Conservation (phyloP, 257 asterid genomes). For the Fraxinus anomala region DNA sequence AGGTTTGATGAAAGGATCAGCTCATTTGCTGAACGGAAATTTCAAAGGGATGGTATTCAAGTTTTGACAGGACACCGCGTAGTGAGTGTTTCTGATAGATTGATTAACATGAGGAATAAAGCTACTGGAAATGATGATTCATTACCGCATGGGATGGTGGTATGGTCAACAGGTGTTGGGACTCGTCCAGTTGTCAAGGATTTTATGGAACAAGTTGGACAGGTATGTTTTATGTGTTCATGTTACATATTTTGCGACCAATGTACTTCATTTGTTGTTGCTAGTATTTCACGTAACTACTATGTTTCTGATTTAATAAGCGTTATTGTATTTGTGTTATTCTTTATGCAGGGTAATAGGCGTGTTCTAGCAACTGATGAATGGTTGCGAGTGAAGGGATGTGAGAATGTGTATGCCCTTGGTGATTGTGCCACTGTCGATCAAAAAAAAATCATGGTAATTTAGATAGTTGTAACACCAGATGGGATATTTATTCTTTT, state of each 20-base stretch:
- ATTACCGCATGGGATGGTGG: conserved; percentile 85
- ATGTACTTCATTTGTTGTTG: neutral
- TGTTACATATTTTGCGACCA: neutral
- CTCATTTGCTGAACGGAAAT: conserved; percentile 78
- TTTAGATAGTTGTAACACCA: neutral
- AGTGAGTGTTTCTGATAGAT: conserved; percentile 58
- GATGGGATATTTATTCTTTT: neutral
- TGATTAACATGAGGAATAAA: conserved; percentile 61
- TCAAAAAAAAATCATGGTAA: conserved; percentile 79
- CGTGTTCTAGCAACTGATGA: conserved; percentile 82
- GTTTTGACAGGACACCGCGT: conserved; percentile 86
- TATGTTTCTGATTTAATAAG: neutral
- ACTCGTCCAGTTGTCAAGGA: conserved; percentile 82
- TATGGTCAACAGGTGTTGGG: conserved; percentile 95
- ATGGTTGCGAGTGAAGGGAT: conserved; percentile 85
- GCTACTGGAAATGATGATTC: conserved; percentile 55
- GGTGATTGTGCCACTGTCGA: conserved; percentile 92
- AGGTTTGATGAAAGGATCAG: conserved; percentile 96
- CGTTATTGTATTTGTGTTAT: neutral
- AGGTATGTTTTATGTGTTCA: conserved; percentile 41
- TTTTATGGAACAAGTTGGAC: conserved; percentile 85
- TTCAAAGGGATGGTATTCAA: conserved; percentile 81
- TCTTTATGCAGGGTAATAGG: conserved; percentile 55
- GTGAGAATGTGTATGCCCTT: conserved; percentile 75
- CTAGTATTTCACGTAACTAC: neutral